These are phyloP conservation scores for Acanthochlamys bracteata DNA, from an alignment of 106 monocot genomes.

Conservation along the genomic window DNA sequence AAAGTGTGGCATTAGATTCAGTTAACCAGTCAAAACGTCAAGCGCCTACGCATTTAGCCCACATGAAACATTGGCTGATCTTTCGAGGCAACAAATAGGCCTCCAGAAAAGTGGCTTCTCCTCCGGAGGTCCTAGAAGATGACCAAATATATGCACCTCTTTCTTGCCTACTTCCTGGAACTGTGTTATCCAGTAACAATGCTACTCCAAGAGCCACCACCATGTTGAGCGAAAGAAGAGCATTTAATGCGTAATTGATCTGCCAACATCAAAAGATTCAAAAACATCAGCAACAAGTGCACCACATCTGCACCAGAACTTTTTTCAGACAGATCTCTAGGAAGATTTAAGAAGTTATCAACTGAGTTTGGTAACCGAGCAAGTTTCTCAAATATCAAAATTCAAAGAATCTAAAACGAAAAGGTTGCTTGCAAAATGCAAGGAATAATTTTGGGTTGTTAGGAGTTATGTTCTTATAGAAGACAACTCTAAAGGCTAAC, in stretches of 20 bases:
- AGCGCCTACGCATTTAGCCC: constrained; percentile 79
- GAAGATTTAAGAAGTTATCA: neutral
- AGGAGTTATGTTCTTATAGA: neutral
- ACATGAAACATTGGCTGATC: constrained; percentile 51
- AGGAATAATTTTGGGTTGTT: too few species aligned
- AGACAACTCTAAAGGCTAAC: neutral
- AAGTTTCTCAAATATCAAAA: too few species aligned
- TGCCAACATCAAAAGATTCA: constrained; percentile 12
- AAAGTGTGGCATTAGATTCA: neutral
- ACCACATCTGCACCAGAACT: neutral
- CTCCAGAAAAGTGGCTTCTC: constrained; percentile 41
- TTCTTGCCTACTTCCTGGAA: constrained; percentile 90
- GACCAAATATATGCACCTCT: constrained; percentile 97
- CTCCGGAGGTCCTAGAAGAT: constrained; percentile 8
- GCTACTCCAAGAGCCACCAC: constrained; percentile 86
- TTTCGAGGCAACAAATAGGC: constrained; percentile 59
- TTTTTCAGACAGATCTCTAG: neutral
- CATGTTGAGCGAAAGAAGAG: constrained; percentile 80
- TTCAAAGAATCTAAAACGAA: too few species aligned
- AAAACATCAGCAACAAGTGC: neutral
- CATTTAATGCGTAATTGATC: constrained; percentile 78
- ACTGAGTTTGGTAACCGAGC: too few species aligned
- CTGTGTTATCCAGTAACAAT: constrained; percentile 92
- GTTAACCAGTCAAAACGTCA: too few species aligned
- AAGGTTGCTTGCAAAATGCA: too few species aligned